Conservation (phyloP, 1,284 basidiomycete genomes). For the Meira miltonrushii region DNA sequence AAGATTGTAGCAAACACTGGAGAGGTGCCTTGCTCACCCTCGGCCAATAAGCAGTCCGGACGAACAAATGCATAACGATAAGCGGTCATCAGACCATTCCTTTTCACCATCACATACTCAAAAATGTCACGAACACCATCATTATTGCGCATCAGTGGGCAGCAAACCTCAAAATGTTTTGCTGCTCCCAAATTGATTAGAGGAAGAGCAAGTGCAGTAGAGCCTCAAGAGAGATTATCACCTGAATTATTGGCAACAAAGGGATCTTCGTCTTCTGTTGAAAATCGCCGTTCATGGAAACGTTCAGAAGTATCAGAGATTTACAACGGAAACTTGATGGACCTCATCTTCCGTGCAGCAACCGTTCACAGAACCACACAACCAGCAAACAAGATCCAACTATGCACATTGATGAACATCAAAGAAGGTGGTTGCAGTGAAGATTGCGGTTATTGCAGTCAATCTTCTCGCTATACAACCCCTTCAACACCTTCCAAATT, state of each 20-base stretch:
- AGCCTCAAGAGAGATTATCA: background rate
- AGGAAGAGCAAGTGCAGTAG: slow-evolving; percentile 4
- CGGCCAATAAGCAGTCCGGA: too few species aligned
- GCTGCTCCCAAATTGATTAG: background rate
- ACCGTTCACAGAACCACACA: slow-evolving; percentile 77
- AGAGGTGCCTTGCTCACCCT: too few species aligned
- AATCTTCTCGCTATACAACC: slow-evolving; percentile 86
- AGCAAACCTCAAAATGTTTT: too few species aligned
- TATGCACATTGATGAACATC: slow-evolving; percentile 98
- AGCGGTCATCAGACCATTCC: too few species aligned
- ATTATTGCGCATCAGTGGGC: too few species aligned
- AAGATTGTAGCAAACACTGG: too few species aligned
- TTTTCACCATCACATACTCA: too few species aligned
- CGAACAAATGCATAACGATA: too few species aligned
- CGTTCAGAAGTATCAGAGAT: slow-evolving; percentile 41
- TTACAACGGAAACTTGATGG: slow-evolving; percentile 47
- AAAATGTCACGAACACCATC: too few species aligned
- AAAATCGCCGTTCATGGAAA: slow-evolving; percentile 23
- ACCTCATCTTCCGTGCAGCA: slow-evolving; percentile 54
- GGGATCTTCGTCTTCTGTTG: background rate
- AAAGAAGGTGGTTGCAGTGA: slow-evolving; percentile 86
- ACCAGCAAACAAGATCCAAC: slow-evolving; percentile 81
- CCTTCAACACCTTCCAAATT: slow-evolving; percentile 80
- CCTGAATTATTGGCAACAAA: too few species aligned
- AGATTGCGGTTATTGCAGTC: slow-evolving; percentile 98